Conservation (phyloP, 1,284 basidiomycete species). For the Fomitopsis betulina region DNA sequence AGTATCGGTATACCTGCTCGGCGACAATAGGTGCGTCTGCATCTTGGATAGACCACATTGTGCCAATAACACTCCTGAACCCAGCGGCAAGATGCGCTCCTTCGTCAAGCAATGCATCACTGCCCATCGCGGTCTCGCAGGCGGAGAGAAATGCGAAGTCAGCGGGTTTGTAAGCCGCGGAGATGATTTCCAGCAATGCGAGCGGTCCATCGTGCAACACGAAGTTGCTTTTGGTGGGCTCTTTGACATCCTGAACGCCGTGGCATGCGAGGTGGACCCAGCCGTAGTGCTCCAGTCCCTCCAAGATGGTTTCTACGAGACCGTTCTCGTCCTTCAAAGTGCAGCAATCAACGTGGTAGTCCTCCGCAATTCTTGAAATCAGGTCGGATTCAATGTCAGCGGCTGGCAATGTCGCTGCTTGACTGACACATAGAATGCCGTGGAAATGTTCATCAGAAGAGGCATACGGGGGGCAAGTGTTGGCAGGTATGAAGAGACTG, state of each 20-base stretch:
- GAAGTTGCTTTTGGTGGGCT: conserved; percentile 23
- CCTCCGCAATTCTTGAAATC: background rate
- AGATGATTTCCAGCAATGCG: conserved; percentile 19
- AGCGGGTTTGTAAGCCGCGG: background rate
- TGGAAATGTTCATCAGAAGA: background rate
- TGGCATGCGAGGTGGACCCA: conserved; percentile 31
- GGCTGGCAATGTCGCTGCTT: background rate
- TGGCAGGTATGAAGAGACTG: conserved; percentile 22
- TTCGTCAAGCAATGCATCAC: conserved; percentile 22
- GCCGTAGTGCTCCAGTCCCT: conserved; percentile 9
- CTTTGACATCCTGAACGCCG: conserved; percentile 20
- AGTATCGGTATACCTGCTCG: background rate
- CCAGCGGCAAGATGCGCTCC: conserved; percentile 31
- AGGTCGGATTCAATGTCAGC: background rate
- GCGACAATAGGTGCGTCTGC: background rate
- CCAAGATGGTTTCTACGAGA: background rate
- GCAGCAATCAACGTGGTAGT: background rate
- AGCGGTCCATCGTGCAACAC: conserved; percentile 22
- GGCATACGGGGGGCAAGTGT: conserved; percentile 8
- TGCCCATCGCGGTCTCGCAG: conserved; percentile 31
- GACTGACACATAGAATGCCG: background rate
- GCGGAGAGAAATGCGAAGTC: conserved; percentile 31
- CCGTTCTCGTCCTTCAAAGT: background rate
- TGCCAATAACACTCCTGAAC: conserved; percentile 28
- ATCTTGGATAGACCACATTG: conserved; percentile 24